Conservation (phyloP, 169 alveolate species). For the Plasmodium gaboni region DNA sequence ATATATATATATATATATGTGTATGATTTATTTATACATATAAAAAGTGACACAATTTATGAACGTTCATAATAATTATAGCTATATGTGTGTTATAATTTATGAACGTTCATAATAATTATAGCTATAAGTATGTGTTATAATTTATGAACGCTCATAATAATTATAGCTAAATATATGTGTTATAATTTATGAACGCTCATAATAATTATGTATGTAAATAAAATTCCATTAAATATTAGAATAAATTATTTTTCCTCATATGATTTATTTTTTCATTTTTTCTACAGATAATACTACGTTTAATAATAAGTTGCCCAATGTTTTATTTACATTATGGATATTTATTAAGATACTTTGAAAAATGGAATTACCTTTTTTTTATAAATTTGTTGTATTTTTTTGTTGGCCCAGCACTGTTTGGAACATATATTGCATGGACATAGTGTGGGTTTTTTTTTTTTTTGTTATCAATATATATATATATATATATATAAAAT, state of each 20-base stretch:
- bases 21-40: too few species aligned
- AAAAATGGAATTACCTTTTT: slow-evolving; percentile 60
- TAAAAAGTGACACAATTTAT: too few species aligned
- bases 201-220: too few species aligned
- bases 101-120: too few species aligned
- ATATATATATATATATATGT: neutral
- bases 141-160: too few species aligned
- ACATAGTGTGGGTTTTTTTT: slow-evolving; percentile 18
- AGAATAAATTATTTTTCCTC: neutral
- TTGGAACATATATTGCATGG: slow-evolving; percentile 76
- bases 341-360: slow-evolving; percentile 47
- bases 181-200: too few species aligned
- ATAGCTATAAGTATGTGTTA: too few species aligned
- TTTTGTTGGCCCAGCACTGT: slow-evolving; percentile 72
- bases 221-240: neutral
- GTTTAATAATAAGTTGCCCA: slow-evolving; percentile 58
- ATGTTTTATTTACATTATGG: slow-evolving; percentile 62
- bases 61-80: too few species aligned
- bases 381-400: slow-evolving; percentile 48
- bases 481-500: slow-evolving; percentile 3
- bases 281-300: slow-evolving; percentile 57
- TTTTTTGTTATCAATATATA: neutral
- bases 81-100: too few species aligned
- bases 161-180: too few species aligned
- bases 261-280: slow-evolving; percentile 6